Evolutionary conservation across 768 basidiomycete species (phyloP).

Genomic region (Lactarius pseudohatsudake): DNA sequence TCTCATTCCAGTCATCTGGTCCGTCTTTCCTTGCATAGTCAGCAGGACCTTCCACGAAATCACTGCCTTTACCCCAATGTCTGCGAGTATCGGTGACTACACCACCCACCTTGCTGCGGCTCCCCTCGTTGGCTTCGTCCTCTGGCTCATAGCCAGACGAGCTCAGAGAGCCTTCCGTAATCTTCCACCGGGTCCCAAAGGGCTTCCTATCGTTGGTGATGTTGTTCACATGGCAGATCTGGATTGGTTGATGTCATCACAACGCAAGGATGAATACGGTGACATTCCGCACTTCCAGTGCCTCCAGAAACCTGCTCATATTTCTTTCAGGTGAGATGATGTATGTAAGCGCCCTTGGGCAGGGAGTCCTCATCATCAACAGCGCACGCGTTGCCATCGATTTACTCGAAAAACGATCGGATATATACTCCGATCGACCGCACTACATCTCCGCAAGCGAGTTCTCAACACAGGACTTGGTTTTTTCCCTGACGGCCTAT

Average conservation of each 20-base stretch:
- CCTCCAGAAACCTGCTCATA: not conserved
- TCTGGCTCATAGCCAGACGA: not conserved
- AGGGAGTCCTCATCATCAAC: conserved; percentile 36
- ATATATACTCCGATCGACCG: not conserved
- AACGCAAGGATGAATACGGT: conserved; percentile 6
- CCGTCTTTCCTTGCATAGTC: too few species aligned
- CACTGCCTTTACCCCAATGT: too few species aligned
- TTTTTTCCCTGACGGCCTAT: conserved; percentile 31
- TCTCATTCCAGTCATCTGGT: too few species aligned
- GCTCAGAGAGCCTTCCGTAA: not conserved
- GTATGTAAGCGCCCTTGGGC: conserved; percentile 34
- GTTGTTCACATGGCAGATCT: not conserved
- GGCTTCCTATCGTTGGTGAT: not conserved
- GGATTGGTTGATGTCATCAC: not conserved
- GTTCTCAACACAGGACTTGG: conserved; percentile 33
- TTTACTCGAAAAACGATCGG: conserved; percentile 30
- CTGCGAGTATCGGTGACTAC: too few species aligned
- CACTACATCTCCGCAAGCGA: conserved; percentile 33
- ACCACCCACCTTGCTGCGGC: not conserved
- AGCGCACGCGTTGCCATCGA: conserved; percentile 31
- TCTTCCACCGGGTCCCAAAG: not conserved
- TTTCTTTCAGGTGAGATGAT: conserved; percentile 33
- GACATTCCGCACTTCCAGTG: too few species aligned
- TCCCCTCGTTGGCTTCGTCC: not conserved
- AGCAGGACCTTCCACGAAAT: too few species aligned